phyloP scores from a whole-genome alignment of 345 rosid genomes.

The Nasturtium officinale region DNA sequence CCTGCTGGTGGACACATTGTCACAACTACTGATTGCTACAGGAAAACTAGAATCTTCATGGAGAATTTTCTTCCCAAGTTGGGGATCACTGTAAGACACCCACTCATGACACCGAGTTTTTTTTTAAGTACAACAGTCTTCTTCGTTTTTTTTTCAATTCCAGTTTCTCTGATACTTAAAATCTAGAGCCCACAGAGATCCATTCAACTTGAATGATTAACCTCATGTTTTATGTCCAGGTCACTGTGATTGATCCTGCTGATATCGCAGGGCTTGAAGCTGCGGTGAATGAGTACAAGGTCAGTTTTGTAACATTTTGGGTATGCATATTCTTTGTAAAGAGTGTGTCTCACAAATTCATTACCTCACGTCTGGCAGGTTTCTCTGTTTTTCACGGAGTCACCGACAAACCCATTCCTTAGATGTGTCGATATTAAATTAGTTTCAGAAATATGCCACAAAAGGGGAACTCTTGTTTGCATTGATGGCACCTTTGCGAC shows the following conservation, averaged over 20 bases:
- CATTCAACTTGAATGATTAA: conserved; percentile 14
- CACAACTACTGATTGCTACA: conserved; percentile 92
- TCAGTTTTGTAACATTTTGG: conserved; percentile 40
- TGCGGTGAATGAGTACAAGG: conserved; percentile 72
- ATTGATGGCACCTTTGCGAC: conserved; percentile 99
- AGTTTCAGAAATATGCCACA: conserved; percentile 87
- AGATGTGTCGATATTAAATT: conserved; percentile 91
- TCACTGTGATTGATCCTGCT: conserved; percentile 94
- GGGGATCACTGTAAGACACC: conserved; percentile 73
- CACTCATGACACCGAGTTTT: background rate
- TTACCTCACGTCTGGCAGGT: conserved; percentile 53
- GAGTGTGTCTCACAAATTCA: background rate
- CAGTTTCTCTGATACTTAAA: conserved; percentile 3
- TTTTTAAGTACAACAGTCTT: background rate
- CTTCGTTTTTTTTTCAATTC: background rate
- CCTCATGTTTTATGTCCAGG: conserved; percentile 58
- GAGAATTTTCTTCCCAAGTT: conserved; percentile 88
- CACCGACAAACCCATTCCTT: conserved; percentile 95
- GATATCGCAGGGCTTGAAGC: conserved; percentile 77
- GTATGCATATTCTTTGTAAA: background rate
- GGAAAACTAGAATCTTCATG: conserved; percentile 95
- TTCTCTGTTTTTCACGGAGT: conserved; percentile 88
- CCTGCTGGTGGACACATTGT: conserved; percentile 97
- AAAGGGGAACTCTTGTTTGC: conserved; percentile 88
- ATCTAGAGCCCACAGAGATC: background rate